Evolutionary conservation across 176 grass and related monocot species (phyloP), one percentile per base, ranked within the genome.

Genomic region (Carex pumila): DNA sequence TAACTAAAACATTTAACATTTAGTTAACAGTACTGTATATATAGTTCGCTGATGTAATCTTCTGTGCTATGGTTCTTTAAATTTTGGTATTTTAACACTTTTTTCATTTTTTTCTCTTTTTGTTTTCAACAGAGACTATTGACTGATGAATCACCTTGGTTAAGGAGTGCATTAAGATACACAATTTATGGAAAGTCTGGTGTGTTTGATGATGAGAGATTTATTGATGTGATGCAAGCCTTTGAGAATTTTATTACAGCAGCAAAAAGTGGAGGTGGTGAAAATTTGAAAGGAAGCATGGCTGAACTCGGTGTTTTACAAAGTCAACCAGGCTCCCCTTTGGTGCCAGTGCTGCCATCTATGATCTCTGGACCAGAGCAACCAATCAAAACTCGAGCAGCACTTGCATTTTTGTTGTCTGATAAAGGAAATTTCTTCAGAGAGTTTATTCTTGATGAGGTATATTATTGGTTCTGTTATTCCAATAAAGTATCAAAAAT

Each of bases 211-310:
- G 95, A 92, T 79, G 92, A 98, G 60, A 94, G 95, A 83, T 98
- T 98, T 85, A 98, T 98, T 50, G 92, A 98, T 90, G 91, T 98
- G 8, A 98, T 98, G 95, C 89, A 98, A 92, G 95, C 95, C 65
- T 98, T 98, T 29, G 95, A 98, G 76, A 98, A 91, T 85, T 98
- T 98, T 65, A 93, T 98, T 79, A 88, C 62, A 61, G 92, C 95
- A 31, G 95, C 92, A 75, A 98, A 95, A 86, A 98, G 92, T 14
- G 95, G 95, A 34, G 95, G 95, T 21, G 95, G 92, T 74, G 92
- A 98, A 67, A 78, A 93, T 67, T 83, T 98, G 86, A 89, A 93
- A 76, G 92, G 95, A 84, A 91, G 87, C 68, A 98, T 95, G 95
- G 95, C 95, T 57, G 90, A 69, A 76, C 86, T 98, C 32, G 92